These are phyloP conservation scores for Phytophthora citricola DNA, from an alignment of 352 stramenopile genomes.

Conservation along the genomic window DNA sequence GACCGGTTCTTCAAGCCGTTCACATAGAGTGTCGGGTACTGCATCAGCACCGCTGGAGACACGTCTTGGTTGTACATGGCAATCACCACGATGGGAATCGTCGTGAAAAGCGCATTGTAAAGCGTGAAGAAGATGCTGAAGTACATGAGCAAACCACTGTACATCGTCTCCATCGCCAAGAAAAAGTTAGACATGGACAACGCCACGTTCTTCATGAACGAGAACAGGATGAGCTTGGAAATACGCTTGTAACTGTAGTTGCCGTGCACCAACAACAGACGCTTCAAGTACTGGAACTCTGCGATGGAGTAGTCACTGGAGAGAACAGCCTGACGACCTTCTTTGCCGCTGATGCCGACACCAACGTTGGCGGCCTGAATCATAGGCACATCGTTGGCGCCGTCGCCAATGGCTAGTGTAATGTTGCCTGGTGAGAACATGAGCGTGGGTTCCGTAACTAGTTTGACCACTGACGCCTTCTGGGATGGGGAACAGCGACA, in stretches of 20 bases:
- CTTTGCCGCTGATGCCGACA: slow-evolving; percentile 88
- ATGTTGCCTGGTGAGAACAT: slow-evolving; percentile 92
- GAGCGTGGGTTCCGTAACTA: slow-evolving; percentile 87
- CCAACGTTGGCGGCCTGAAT: slow-evolving; percentile 89
- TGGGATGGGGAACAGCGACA: slow-evolving; percentile 86
- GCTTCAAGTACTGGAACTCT: slow-evolving; percentile 86
- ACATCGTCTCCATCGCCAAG: slow-evolving; percentile 83
- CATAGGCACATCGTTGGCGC: slow-evolving; percentile 90
- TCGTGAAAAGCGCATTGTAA: slow-evolving; percentile 92
- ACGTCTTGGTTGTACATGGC: slow-evolving; percentile 93
- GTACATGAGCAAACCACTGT: slow-evolving; percentile 90
- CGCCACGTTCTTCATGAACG: slow-evolving; percentile 91
- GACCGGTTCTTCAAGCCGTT: slow-evolving; percentile 90
- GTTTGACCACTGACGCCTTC: slow-evolving; percentile 87
- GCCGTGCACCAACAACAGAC: slow-evolving; percentile 82
- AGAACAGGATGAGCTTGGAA: slow-evolving; percentile 90
- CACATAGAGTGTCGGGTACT: slow-evolving; percentile 90
- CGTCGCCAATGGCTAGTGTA: slow-evolving; percentile 85
- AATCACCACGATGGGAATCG: slow-evolving; percentile 90
- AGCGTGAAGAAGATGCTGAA: slow-evolving; percentile 91
- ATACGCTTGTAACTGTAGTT: slow-evolving; percentile 94
- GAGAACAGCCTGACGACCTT: slow-evolving; percentile 84
- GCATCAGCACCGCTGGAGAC: slow-evolving; percentile 88
- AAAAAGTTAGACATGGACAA: slow-evolving; percentile 90
- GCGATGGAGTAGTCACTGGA: slow-evolving; percentile 88